phyloP scores from a whole-genome alignment of 805 yeast genomes.

The Candida easanensis region DNA sequence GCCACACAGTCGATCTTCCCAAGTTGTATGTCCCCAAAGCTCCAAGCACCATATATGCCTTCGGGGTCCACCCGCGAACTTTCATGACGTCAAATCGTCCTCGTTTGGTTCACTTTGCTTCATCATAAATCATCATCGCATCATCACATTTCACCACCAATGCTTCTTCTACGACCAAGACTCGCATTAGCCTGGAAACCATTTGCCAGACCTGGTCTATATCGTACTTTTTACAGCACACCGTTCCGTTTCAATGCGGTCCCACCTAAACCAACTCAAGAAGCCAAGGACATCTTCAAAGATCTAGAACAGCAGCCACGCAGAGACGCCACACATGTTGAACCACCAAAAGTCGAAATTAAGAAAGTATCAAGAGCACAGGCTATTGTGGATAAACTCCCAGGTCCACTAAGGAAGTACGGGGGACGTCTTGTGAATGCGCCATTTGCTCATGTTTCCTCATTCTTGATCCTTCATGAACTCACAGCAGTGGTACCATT shows the following conservation, averaged over 20 bases:
- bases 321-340: background rate
- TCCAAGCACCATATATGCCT: too few species aligned
- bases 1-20: too few species aligned
- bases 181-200: too few species aligned
- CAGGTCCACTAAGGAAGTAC: constrained; percentile 48
- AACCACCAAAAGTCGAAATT: background rate
- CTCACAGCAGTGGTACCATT: constrained; percentile 72
- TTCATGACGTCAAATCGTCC: too few species aligned
- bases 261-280: background rate
- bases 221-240: background rate
- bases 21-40: too few species aligned
- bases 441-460: constrained; percentile 57
- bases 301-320: constrained; percentile 15
- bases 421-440: constrained; percentile 49
- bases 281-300: constrained; percentile 10
- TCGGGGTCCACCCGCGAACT: too few species aligned
- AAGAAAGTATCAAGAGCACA: constrained; percentile 6
- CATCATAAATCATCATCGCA: too few species aligned
- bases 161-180: too few species aligned
- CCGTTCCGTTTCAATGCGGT: background rate
- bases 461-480: constrained; percentile 71
- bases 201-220: background rate
- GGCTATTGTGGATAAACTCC: constrained; percentile 39
- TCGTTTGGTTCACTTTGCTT: too few species aligned
- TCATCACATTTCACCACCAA: too few species aligned